A percentile compares a stretch with the other conserved stretches of the same genome.
Evolutionary conservation across 2,329 filamentous ascomycete species (phyloP).

Genomic region (Colletotrichum chlorophyti): DNA sequence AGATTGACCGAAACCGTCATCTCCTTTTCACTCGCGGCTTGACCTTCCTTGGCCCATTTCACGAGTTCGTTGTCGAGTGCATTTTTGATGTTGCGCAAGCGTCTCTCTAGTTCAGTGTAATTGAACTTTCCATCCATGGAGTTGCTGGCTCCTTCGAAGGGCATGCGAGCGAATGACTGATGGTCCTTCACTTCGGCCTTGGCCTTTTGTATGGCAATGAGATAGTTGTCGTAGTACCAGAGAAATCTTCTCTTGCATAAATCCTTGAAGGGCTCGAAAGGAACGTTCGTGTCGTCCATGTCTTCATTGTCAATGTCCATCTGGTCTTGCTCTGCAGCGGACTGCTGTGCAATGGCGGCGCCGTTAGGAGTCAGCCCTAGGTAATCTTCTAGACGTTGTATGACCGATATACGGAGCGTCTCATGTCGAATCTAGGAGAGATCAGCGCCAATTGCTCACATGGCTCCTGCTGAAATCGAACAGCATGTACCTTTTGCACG

Average conservation of each 20-base stretch:
- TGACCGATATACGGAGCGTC: slow-evolving; percentile 83
- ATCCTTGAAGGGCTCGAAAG: slow-evolving; percentile 88
- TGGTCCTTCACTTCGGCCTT: slow-evolving; percentile 68
- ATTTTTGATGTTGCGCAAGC: slow-evolving; percentile 72
- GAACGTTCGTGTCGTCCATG: slow-evolving; percentile 58
- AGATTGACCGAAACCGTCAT: slow-evolving; percentile 81
- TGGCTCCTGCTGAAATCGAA: neutral
- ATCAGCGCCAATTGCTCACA: slow-evolving; percentile 30
- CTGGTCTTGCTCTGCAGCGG: slow-evolving; percentile 42
- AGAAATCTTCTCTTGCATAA: slow-evolving; percentile 90
- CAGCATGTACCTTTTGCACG: slow-evolving; percentile 70
- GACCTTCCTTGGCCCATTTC: slow-evolving; percentile 75
- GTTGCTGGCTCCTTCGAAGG: slow-evolving; percentile 81
- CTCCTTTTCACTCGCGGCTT: slow-evolving; percentile 67
- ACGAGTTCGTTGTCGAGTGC: slow-evolving; percentile 75
- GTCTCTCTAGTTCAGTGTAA: slow-evolving; percentile 75
- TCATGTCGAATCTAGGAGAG: slow-evolving; percentile 82
- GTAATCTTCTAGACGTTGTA: slow-evolving; percentile 83
- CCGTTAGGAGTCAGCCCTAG: slow-evolving; percentile 68
- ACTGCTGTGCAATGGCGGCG: slow-evolving; percentile 41
- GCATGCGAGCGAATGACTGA: slow-evolving; percentile 77
- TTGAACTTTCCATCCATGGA: slow-evolving; percentile 87
- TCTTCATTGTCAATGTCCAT: slow-evolving; percentile 56
- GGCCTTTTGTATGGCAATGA: slow-evolving; percentile 72
- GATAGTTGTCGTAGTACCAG: slow-evolving; percentile 94